Conservation (phyloP, 306 rosid species). For the Spatholobus suberectus region DNA sequence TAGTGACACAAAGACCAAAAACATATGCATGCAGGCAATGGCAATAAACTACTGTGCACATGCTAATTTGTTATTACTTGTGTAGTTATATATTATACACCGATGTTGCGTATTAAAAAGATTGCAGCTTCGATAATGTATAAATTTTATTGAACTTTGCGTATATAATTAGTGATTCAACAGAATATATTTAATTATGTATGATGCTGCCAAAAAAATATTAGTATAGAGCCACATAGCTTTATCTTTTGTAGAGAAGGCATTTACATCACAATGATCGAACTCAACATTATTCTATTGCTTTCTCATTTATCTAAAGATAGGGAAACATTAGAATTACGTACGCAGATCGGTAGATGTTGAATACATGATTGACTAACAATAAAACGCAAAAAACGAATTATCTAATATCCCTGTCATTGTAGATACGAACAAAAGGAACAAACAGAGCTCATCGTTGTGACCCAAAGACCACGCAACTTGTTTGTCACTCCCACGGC, state of each 20-base stretch:
- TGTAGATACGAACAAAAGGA: slow-evolving; percentile 42
- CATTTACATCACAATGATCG: neutral
- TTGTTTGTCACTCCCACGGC: slow-evolving; percentile 18
- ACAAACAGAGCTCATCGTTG: slow-evolving; percentile 29
- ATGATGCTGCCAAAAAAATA: neutral
- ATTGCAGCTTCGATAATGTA: too few relatives aligned
- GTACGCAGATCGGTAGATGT: neutral
- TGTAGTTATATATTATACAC: neutral
- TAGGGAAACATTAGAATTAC: neutral
- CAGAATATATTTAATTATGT: neutral
- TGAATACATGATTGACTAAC: slow-evolving; percentile 25
- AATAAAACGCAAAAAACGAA: neutral
- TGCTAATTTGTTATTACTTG: neutral
- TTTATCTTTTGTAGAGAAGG: neutral
- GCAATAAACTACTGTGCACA: neutral
- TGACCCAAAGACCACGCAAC: slow-evolving; percentile 39
- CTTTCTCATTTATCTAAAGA: neutral
- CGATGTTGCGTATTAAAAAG: neutral
- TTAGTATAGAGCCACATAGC: neutral
- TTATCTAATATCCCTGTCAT: slow-evolving; percentile 31
- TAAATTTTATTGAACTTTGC: neutral
- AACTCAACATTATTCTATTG: neutral
- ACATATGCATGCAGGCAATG: slow-evolving; percentile 1
- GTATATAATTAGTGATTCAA: neutral
- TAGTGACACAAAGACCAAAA: neutral